A percentile compares a stretch with the other conserved stretches of the same genome.
Conservation (phyloP, 352 stramenopile genomes). For the Sclerospora graminicola region DNA sequence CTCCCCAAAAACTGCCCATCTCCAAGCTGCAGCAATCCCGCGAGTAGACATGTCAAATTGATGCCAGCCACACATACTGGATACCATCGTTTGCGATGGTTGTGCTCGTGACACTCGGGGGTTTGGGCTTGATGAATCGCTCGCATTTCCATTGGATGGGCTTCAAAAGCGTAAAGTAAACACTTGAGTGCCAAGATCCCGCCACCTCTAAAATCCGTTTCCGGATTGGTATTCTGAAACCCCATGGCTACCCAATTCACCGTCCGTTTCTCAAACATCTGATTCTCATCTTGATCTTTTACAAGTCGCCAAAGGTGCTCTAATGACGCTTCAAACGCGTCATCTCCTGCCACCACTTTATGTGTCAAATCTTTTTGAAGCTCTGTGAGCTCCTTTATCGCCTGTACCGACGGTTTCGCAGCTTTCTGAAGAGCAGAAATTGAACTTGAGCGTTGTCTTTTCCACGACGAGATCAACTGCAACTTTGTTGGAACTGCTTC, state of each 20-base stretch:
- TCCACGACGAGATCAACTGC: slow-evolving; percentile 26
- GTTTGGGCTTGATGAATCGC: slow-evolving; percentile 40
- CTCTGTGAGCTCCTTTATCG: slow-evolving; percentile 28
- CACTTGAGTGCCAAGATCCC: slow-evolving; percentile 75
- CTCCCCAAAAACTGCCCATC: slow-evolving; percentile 41
- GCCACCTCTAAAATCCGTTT: slow-evolving; percentile 80
- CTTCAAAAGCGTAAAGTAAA: slow-evolving; percentile 73
- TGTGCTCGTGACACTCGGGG: slow-evolving; percentile 9
- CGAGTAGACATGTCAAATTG: slow-evolving; percentile 78
- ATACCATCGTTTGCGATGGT: slow-evolving; percentile 52
- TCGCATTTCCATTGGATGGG: slow-evolving; percentile 61
- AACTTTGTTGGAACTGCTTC: slow-evolving; percentile 41
- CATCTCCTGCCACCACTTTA: slow-evolving; percentile 49
- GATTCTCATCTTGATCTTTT: background rate
- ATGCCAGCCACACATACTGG: slow-evolving; percentile 73
- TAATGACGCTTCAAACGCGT: slow-evolving; percentile 54
- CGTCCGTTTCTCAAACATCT: slow-evolving; percentile 28
- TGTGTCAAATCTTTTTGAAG: slow-evolving; percentile 55
- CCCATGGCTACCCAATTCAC: slow-evolving; percentile 66
- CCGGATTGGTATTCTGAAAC: slow-evolving; percentile 67
- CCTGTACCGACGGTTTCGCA: slow-evolving; percentile 25
- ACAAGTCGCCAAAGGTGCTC: slow-evolving; percentile 53
- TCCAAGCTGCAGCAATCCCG: slow-evolving; percentile 52
- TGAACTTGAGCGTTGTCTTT: slow-evolving; percentile 12
- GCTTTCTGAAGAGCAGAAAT: slow-evolving; percentile 5